Conservation (phyloP, 345 rosid genomes). For the Streptanthus diversifolius region DNA sequence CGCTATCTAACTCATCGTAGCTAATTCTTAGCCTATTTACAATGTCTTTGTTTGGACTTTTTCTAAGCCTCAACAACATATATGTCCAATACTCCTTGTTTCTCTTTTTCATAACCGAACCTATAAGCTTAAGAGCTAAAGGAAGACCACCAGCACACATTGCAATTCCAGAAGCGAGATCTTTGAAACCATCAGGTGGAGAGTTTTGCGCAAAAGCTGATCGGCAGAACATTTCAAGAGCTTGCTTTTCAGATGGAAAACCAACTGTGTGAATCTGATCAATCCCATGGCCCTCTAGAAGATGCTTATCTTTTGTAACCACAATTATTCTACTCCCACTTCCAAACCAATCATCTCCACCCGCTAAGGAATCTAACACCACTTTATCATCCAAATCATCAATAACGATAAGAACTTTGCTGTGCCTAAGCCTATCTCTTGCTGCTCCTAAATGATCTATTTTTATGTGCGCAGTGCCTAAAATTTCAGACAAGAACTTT, state of each 20-base stretch:
- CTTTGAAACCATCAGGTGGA: background rate
- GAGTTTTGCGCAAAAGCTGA: background rate
- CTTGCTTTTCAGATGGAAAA: background rate
- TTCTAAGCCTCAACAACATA: background rate
- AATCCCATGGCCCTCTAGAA: background rate
- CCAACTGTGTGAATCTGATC: background rate
- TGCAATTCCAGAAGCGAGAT: background rate
- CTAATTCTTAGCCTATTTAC: background rate
- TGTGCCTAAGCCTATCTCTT: too few species aligned
- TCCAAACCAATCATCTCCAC: constrained; percentile 37
- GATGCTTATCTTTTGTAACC: constrained; percentile 45
- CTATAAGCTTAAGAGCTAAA: constrained; percentile 32
- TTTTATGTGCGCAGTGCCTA: background rate
- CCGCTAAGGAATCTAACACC: too few species aligned
- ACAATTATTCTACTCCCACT: constrained; percentile 48
- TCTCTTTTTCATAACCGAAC: background rate
- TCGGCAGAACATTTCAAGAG: constrained; percentile 21
- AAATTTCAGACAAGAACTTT: background rate
- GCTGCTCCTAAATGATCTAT: background rate
- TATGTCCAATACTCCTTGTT: constrained; percentile 10
- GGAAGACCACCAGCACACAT: constrained; percentile 20
- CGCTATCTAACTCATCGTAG: too few species aligned
- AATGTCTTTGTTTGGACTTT: background rate
- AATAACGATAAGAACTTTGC: too few species aligned
- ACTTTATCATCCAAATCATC: too few species aligned